Evolutionary conservation across 345 rosid genomes (phyloP).

Genomic region (Isatis tinctoria): DNA sequence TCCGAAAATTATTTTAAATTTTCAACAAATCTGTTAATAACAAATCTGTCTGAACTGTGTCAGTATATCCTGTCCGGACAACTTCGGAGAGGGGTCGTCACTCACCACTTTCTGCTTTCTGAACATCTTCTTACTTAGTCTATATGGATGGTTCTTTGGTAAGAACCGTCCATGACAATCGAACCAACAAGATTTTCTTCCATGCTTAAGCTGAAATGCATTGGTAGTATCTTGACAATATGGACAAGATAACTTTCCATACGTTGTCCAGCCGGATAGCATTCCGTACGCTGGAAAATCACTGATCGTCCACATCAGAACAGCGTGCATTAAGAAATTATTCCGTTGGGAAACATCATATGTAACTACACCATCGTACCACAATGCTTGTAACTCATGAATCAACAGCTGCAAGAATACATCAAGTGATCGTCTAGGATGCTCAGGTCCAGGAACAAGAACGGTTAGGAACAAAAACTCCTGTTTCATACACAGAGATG

Average conservation of each 20-base stretch:
- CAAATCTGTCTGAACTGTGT: too few species aligned
- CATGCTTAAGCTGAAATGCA: not conserved
- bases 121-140: too few species aligned
- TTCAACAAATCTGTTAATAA: too few species aligned
- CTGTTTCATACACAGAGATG: not conserved
- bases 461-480: not conserved
- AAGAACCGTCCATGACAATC: not conserved
- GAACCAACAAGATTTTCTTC: not conserved
- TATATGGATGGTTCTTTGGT: not conserved
- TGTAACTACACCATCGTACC: not conserved
- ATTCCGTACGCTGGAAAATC: too few species aligned
- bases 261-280: too few species aligned
- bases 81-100: too few species aligned
- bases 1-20: too few species aligned
- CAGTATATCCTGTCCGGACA: too few species aligned
- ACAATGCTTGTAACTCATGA: not conserved
- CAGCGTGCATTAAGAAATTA: too few species aligned
- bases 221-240: not conserved
- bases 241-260: not conserved
- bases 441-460: not conserved
- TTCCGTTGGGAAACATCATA: not conserved
- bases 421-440: not conserved
- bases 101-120: too few species aligned
- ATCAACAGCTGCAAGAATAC: not conserved
- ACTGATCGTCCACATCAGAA: too few species aligned